These are phyloP conservation scores for Amanita pseudoporphyria DNA, from an alignment of 768 basidiomycete genomes.

Conservation along the genomic window DNA sequence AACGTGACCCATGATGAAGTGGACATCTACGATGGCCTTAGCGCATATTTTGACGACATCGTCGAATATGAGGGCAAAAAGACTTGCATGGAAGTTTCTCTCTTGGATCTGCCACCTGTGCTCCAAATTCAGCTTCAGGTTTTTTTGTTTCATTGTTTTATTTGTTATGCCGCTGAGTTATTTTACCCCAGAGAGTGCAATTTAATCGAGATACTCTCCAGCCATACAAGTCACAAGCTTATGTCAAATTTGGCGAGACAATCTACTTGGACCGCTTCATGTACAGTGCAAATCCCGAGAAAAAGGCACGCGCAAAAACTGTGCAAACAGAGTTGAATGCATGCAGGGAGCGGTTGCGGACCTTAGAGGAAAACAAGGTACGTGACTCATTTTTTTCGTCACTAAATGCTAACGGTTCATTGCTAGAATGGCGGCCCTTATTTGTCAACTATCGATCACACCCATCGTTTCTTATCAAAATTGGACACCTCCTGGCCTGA, in stretches of 20 bases:
- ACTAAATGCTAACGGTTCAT: background rate
- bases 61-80: conserved; percentile 84
- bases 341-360: conserved; percentile 58
- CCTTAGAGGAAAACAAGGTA: conserved; percentile 68
- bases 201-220: conserved; percentile 89
- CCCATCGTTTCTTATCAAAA: conserved; percentile 46
- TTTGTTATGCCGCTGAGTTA: conserved; percentile 1
- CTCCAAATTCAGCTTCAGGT: conserved; percentile 96
- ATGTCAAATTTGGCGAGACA: conserved; percentile 82
- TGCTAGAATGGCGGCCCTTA: conserved; percentile 54
- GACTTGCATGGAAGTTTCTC: conserved; percentile 77
- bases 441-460: conserved; percentile 42
- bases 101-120: conserved; percentile 82
- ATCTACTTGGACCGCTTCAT: conserved; percentile 91
- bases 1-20: conserved; percentile 85
- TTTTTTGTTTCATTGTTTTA: background rate
- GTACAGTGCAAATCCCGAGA: conserved; percentile 60
- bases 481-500: conserved; percentile 35
- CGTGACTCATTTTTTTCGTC: conserved; percentile 4
- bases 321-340: conserved; percentile 58
- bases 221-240: conserved; percentile 93
- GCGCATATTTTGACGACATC: conserved; percentile 82
- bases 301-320: conserved; percentile 59
- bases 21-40: conserved; percentile 91
- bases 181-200: conserved; percentile 64